A percentile compares a stretch with the other conserved stretches of the same genome.
Conservation (phyloP, 345 rosid genomes). For the Sisymbrium irio region DNA sequence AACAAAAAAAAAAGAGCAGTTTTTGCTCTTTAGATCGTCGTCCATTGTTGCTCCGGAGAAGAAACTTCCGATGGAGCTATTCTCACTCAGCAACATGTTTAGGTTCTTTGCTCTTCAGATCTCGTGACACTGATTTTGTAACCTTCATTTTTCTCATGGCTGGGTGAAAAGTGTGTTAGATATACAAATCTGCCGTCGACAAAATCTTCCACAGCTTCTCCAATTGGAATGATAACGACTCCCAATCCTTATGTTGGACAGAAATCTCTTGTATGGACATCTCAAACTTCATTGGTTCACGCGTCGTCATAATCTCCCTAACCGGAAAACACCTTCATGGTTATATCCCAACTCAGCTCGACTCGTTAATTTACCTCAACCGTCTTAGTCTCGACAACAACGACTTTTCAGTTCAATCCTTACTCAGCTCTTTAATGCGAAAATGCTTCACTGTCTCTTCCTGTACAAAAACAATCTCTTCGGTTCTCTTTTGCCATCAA, state of each 20-base stretch:
- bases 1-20: too few species aligned
- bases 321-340: constrained; percentile 71
- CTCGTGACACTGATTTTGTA: too few species aligned
- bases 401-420: constrained; percentile 71
- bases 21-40: too few species aligned
- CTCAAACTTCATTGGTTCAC: constrained; percentile 48
- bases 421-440: constrained; percentile 70
- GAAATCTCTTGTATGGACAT: constrained; percentile 80
- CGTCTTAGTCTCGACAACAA: constrained; percentile 83
- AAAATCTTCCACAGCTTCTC: constrained; percentile 18
- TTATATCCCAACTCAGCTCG: constrained; percentile 88
- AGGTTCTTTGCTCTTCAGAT: too few species aligned
- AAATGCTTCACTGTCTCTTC: constrained; percentile 76
- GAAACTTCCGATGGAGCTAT: too few species aligned
- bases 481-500: constrained; percentile 65
- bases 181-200: constrained; percentile 73
- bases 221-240: constrained; percentile 76
- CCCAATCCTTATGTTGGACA: constrained; percentile 76
- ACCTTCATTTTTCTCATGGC: too few species aligned
- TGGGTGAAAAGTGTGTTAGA: too few species aligned
- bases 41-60: too few species aligned
- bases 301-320: constrained; percentile 70
- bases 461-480: constrained; percentile 75
- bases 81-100: too few species aligned
- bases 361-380: constrained; percentile 64